Conservation (phyloP, 108 stramenopile species). For the Skeletonema costatum region DNA sequence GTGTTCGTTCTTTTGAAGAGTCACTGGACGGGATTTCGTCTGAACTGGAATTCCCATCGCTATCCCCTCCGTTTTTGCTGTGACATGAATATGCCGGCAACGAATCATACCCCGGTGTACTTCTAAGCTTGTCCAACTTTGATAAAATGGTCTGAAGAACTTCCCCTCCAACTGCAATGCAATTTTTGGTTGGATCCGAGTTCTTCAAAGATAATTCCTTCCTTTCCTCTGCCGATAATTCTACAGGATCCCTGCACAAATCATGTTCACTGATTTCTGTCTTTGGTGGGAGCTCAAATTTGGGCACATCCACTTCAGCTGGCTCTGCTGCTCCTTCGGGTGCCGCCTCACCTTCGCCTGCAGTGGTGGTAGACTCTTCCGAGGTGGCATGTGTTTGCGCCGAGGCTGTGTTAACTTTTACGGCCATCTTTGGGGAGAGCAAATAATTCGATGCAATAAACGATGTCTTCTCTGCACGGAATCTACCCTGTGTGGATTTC, state of each 20-base stretch:
- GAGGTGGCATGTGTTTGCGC: neutral
- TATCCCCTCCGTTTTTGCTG: neutral
- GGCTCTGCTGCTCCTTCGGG: neutral
- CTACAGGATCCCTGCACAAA: slow-evolving; percentile 27
- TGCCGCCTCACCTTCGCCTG: slow-evolving; percentile 1
- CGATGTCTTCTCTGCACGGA: slow-evolving; percentile 49
- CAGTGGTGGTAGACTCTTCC: neutral
- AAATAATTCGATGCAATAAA: slow-evolving; percentile 39
- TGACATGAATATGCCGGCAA: neutral
- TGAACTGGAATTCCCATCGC: neutral
- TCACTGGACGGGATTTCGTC: no score
- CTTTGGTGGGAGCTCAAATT: slow-evolving; percentile 30
- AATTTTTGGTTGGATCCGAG: slow-evolving; percentile 22
- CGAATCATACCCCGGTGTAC: slow-evolving; percentile 20
- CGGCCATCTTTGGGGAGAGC: slow-evolving; percentile 3
- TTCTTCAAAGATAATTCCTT: slow-evolving; percentile 16
- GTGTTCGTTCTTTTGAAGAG: neutral
- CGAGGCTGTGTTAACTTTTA: neutral
- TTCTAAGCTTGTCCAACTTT: slow-evolving; percentile 15
- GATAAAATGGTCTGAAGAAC: slow-evolving; percentile 24
- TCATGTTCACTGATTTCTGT: slow-evolving; percentile 61
- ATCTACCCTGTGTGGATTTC: slow-evolving; percentile 45
- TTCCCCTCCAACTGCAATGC: slow-evolving; percentile 49
- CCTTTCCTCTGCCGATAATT: slow-evolving; percentile 11
- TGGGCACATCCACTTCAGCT: neutral